Conservation (phyloP, 352 stramenopile genomes). For the Phytophthora boehmeriae region DNA sequence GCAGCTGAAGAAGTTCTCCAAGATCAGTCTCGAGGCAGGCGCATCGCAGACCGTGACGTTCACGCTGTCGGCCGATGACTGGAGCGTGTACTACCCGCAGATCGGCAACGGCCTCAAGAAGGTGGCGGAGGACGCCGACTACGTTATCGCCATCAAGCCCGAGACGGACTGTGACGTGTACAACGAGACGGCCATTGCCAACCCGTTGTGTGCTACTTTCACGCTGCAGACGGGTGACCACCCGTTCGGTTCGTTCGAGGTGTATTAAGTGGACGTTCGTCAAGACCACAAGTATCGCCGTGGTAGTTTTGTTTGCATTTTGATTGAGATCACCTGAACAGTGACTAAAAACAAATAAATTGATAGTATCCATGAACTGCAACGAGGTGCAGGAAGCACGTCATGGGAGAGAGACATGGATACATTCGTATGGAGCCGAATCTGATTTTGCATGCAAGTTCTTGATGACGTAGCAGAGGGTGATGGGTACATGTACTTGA, state of each 20-base stretch:
- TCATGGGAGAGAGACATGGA: no score
- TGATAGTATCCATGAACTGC: no score
- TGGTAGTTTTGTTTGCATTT: no score
- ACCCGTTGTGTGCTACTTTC: conserved; percentile 37
- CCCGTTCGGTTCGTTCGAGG: conserved; percentile 34
- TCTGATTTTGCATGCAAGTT: not conserved
- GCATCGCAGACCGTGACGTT: conserved; percentile 43
- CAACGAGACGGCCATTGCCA: conserved; percentile 32
- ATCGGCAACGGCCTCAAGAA: conserved; percentile 56
- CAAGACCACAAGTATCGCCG: no score
- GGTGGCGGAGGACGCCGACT: conserved; percentile 67
- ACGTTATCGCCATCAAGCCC: conserved; percentile 67
- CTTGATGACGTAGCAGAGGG: not conserved
- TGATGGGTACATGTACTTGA: not conserved
- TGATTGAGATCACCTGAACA: no score
- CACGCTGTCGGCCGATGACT: conserved; percentile 51
- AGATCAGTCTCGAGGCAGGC: conserved; percentile 59
- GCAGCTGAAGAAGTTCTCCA: conserved; percentile 79
- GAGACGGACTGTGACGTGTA: conserved; percentile 79
- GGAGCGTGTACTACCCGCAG: conserved; percentile 64
- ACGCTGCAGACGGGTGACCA: conserved; percentile 31
- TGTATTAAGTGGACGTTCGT: conserved; percentile 2
- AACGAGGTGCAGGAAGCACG: no score
- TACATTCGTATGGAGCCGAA: no score
- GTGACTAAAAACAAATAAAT: no score